Base-by-base conservation (phyloP, 768 basidiomycete species). In the Boletellus ananas region DNA sequence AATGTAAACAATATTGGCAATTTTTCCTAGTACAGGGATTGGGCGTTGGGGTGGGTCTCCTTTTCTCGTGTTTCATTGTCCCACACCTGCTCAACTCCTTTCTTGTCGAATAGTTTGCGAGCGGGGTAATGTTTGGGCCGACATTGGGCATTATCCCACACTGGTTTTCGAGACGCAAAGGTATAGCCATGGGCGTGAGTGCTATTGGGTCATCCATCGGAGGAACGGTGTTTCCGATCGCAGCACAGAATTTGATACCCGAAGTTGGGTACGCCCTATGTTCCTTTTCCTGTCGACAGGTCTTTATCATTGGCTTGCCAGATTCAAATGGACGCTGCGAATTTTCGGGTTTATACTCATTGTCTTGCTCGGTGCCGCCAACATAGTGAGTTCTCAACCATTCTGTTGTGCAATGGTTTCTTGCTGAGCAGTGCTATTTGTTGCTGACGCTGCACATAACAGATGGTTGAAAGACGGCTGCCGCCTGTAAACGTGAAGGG, bases 311-410 rank as follows among this genome's bases (percentile, higher is more conserved):
- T 7, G 4, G n/a, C 25, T 14, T 9, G 9, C 14, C 36, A 89
- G 87, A n/a, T 90, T 90, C 64, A 71, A 72, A 54, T 90, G 87
- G 88, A 86, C 87, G 0, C 79, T 86, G 75, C 75, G 88, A 12
- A 78, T 84, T 29, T 66, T 88, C 37, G 87, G 80, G 2, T 81
- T 88, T 53, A 78, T 87, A 9, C 62, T 87, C 0, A 52, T 85
- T 1, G 53, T 74, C 13, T 61, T 75, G 1, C 71, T 88, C 4
- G 75, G 76, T 2, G 60, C 78, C 12, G 74, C 79, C 13, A 87
- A 84, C 63, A 49, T 87, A 41, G 76, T 79, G 47, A 53, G 66
- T 54, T 20, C 16, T n/a, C 16, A 13, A 12, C 17, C 23, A 6
- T 17, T 25, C 27, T 35, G 13, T 17, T 6, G 7, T 46, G 16